These are phyloP conservation scores for Naumovozyma baii DNA, from an alignment of 805 yeast species.

Conservation along the genomic window DNA sequence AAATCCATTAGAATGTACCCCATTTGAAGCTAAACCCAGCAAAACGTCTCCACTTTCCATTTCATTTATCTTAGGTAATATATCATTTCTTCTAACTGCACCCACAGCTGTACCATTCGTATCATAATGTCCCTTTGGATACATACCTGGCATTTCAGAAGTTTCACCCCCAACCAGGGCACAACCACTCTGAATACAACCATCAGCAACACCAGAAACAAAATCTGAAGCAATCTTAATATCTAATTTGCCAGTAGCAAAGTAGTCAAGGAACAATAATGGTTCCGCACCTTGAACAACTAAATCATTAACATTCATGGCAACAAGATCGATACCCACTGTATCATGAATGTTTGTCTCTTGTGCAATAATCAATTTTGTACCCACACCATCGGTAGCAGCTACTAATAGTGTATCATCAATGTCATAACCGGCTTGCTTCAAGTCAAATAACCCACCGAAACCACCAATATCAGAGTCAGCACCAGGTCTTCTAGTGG, in stretches of 20 bases:
- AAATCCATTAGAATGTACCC: conserved; percentile 94
- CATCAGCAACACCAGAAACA: conserved; percentile 92
- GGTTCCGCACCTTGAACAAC: conserved; percentile 99
- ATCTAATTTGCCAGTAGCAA: conserved; percentile 89
- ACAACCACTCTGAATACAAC: conserved; percentile 91
- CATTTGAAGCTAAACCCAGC: conserved; percentile 82
- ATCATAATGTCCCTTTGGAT: conserved; percentile 89
- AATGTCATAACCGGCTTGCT: conserved; percentile 73
- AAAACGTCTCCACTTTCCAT: conserved; percentile 77
- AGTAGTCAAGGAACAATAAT: conserved; percentile 86
- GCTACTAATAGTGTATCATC: conserved; percentile 79
- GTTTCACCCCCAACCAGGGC: conserved; percentile 99
- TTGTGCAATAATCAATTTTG: conserved; percentile 92
- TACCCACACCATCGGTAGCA: conserved; percentile 99
- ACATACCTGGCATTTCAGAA: conserved; percentile 99
- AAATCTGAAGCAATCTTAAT: conserved; percentile 75
- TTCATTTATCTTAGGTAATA: conserved; percentile 59
- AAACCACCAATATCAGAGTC: conserved; percentile 98
- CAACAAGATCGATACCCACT: conserved; percentile 98
- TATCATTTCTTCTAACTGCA: conserved; percentile 68
- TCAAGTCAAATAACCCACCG: conserved; percentile 91
- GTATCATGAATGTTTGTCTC: conserved; percentile 80
- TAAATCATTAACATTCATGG: conserved; percentile 96
- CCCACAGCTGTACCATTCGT: conserved; percentile 98
- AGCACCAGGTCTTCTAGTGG: conserved; percentile 92